Evolutionary conservation across 345 rosid genomes (phyloP).

Genomic region (Gossypium sturtianum): DNA sequence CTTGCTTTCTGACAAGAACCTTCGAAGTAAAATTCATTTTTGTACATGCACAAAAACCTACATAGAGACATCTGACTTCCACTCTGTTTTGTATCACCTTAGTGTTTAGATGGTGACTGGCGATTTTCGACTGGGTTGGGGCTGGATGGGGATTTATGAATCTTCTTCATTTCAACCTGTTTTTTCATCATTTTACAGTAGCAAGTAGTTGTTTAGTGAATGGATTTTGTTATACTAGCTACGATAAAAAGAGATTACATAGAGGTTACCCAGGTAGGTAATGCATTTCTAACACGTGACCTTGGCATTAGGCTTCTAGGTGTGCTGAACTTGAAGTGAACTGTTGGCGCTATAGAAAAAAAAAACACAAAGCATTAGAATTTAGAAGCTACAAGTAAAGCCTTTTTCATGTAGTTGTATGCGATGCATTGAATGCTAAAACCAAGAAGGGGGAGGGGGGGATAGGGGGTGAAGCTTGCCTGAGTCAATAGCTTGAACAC

Average conservation of each 20-base stretch:
- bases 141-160: constrained; percentile 37
- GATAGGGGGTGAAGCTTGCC: constrained; percentile 24
- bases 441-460: neutral
- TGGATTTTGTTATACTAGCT: neutral
- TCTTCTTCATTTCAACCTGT: constrained; percentile 37
- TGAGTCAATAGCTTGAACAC: constrained; percentile 39
- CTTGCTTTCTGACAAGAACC: constrained; percentile 16
- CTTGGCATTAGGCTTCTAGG: constrained; percentile 18
- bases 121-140: constrained; percentile 47
- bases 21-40: constrained; percentile 11
- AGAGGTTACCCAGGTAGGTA: constrained; percentile 32
- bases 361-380: neutral
- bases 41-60: constrained; percentile 25
- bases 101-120: constrained; percentile 31
- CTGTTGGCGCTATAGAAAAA: constrained; percentile 18
- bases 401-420: neutral
- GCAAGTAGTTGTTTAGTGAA: neutral
- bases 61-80: constrained; percentile 20
- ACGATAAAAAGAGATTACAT: neutral
- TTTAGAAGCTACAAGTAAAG: neutral
- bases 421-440: neutral
- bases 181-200: constrained; percentile 12
- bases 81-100: neutral
- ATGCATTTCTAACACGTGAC: constrained; percentile 15
- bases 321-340: constrained; percentile 28